Evolutionary conservation across 1,139 yeast species (phyloP).

Genomic region (Blastobotrys arbuscula): DNA sequence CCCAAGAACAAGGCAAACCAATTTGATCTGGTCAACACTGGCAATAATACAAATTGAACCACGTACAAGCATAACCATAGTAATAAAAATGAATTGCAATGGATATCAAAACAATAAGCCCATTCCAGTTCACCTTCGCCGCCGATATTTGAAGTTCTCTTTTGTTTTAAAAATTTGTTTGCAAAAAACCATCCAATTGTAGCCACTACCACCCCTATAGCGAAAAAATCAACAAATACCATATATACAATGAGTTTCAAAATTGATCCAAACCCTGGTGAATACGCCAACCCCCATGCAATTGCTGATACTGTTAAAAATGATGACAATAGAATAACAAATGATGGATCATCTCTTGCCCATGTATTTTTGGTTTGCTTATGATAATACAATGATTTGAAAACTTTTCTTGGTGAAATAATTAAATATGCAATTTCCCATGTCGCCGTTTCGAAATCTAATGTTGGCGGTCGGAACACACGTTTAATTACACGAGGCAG

Average conservation of each 20-base stretch:
- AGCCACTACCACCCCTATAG: constrained; percentile 64
- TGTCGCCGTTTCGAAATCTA: constrained; percentile 86
- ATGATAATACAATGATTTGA: constrained; percentile 74
- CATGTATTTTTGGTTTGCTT: constrained; percentile 64
- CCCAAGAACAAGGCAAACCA: constrained; percentile 69
- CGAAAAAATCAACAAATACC: constrained; percentile 79
- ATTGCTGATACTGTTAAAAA: constrained; percentile 68
- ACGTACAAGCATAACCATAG: constrained; percentile 77
- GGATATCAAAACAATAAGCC: constrained; percentile 93
- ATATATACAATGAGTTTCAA: constrained; percentile 63
- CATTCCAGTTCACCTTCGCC: constrained; percentile 67
- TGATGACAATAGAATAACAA: constrained; percentile 61
- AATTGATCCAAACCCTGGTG: constrained; percentile 56
- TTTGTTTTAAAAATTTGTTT: constrained; percentile 51
- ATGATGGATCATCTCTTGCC: constrained; percentile 90
- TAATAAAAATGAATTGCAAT: constrained; percentile 78
- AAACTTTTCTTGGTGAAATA: constrained; percentile 73
- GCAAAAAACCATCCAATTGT: constrained; percentile 69
- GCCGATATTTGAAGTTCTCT: constrained; percentile 36
- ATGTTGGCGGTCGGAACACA: constrained; percentile 67
- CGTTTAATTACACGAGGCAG: constrained; percentile 36
- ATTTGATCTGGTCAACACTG: constrained; percentile 57
- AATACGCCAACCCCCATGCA: constrained; percentile 86
- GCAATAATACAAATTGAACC: constrained; percentile 69
- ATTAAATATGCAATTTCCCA: constrained; percentile 83